These are phyloP conservation scores for Mariannaea sp. DNA, from an alignment of 2,329 filamentous ascomycete genomes.

Conservation along the genomic window DNA sequence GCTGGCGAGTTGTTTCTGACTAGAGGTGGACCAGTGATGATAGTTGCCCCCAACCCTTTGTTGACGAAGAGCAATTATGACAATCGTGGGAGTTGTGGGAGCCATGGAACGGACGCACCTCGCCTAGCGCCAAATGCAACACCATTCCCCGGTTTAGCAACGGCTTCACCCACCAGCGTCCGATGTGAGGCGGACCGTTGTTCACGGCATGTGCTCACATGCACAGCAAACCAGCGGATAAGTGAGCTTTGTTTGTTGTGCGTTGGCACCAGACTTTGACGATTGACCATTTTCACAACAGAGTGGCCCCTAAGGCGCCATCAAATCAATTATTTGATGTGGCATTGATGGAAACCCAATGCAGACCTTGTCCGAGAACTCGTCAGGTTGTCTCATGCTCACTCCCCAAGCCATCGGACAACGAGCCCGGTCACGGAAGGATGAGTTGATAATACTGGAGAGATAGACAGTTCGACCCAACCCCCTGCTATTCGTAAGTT, in stretches of 20 bases:
- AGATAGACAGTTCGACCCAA: slow-evolving; percentile 1
- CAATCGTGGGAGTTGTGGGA: slow-evolving; percentile 1
- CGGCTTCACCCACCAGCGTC: slow-evolving; percentile 23
- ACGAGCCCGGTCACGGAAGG: slow-evolving; percentile 3
- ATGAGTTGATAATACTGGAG: slow-evolving; percentile 12
- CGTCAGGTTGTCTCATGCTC: slow-evolving; percentile 7
- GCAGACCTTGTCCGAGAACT: background rate
- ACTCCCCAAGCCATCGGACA: slow-evolving; percentile 4
- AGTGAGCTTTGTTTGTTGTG: slow-evolving; percentile 20
- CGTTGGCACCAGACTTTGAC: slow-evolving; percentile 12
- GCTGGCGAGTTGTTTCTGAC: slow-evolving; percentile 17
- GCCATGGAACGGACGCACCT: slow-evolving; percentile 8
- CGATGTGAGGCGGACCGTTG: slow-evolving; percentile 35
- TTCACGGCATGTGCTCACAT: slow-evolving; percentile 26
- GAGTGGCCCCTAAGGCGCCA: slow-evolving; percentile 1
- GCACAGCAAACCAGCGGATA: slow-evolving; percentile 29
- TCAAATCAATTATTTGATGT: slow-evolving; percentile 2
- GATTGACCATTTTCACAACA: background rate
- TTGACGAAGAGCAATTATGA: no score
- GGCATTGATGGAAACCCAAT: background rate
- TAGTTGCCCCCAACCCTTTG: slow-evolving; percentile 4
- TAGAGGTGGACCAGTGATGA: slow-evolving; percentile 17
- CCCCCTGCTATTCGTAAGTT: slow-evolving; percentile 4
- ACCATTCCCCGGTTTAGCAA: slow-evolving; percentile 18
- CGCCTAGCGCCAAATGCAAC: slow-evolving; percentile 8